Evolutionary conservation across 1,139 yeast species (phyloP).

Genomic region (Hyphopichia buzzinii): DNA sequence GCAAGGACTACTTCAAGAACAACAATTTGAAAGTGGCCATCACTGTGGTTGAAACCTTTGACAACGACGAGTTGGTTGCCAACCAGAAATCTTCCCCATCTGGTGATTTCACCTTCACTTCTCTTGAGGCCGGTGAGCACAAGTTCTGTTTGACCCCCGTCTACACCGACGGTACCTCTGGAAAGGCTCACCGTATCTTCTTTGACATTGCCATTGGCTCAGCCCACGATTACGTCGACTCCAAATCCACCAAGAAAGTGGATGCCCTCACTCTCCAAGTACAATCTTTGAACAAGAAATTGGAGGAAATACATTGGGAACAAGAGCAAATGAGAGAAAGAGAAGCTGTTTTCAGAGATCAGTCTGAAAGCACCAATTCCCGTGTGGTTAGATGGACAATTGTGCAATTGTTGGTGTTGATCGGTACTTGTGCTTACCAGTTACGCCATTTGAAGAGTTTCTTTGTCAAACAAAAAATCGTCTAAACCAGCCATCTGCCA

Average conservation of each 20-base stretch:
- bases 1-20: conserved; percentile 29
- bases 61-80: conserved; percentile 45
- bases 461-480: conserved; percentile 52
- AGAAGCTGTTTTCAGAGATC: conserved; percentile 48
- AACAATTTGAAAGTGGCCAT: conserved; percentile 34
- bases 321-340: conserved; percentile 48
- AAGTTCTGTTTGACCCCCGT: conserved; percentile 47
- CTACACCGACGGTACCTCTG: conserved; percentile 34
- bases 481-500: too few species aligned
- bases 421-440: conserved; percentile 50
- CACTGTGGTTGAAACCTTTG: conserved; percentile 49
- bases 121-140: conserved; percentile 48
- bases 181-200: conserved; percentile 40
- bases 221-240: conserved; percentile 47
- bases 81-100: conserved; percentile 37
- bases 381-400: conserved; percentile 49
- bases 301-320: conserved; percentile 44
- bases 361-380: conserved; percentile 45
- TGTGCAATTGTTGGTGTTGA: conserved; percentile 44
- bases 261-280: conserved; percentile 42
- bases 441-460: conserved; percentile 51
- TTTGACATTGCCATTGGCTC: conserved; percentile 49
- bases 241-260: conserved; percentile 44
- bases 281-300: conserved; percentile 39
- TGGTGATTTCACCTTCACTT: conserved; percentile 45